Percentiles rank a stretch among this genome's conserved stretches.
phyloP scores from a whole-genome alignment of 2,329 filamentous ascomycete genomes.

The Trichoderma arundinaceum region DNA sequence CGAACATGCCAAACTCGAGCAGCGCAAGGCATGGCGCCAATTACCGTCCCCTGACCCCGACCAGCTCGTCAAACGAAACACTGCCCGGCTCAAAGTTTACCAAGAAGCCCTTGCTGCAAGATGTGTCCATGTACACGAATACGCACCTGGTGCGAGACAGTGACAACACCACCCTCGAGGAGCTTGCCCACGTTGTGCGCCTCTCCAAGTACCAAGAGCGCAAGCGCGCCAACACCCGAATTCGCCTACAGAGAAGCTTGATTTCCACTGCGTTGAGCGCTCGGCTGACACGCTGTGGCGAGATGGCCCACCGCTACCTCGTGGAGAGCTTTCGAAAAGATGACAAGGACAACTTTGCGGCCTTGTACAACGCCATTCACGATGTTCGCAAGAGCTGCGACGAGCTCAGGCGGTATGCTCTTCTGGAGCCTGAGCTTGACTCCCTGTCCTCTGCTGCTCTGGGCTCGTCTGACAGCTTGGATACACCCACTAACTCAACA shows the following conservation, averaged over 20 bases:
- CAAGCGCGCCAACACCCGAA: slow-evolving; percentile 74
- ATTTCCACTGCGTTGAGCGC: slow-evolving; percentile 77
- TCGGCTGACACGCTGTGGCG: slow-evolving; percentile 74
- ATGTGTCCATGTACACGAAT: slow-evolving; percentile 70
- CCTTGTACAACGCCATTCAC: slow-evolving; percentile 76
- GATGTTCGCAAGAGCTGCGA: slow-evolving; percentile 80
- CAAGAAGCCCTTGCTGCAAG: slow-evolving; percentile 64
- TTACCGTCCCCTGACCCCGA: slow-evolving; percentile 44
- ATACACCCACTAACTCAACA: slow-evolving; percentile 52
- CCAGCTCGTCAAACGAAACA: slow-evolving; percentile 41
- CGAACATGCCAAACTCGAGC: slow-evolving; percentile 41
- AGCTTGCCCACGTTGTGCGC: slow-evolving; percentile 78
- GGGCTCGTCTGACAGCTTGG: slow-evolving; percentile 56
- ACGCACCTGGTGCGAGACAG: slow-evolving; percentile 63
- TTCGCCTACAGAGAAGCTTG: slow-evolving; percentile 75
- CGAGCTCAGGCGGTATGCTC: slow-evolving; percentile 70
- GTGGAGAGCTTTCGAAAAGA: slow-evolving; percentile 79
- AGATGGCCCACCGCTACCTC: slow-evolving; percentile 75
- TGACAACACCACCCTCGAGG: slow-evolving; percentile 73
- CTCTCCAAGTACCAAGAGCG: slow-evolving; percentile 82
- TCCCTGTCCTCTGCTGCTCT: slow-evolving; percentile 52
- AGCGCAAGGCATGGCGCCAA: slow-evolving; percentile 40
- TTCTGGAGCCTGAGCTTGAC: slow-evolving; percentile 75
- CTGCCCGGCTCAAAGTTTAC: slow-evolving; percentile 39
- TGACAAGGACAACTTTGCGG: slow-evolving; percentile 77